Base-by-base conservation (phyloP, 2,329 filamentous ascomycete species). In the Monosporascus sp. region DNA sequence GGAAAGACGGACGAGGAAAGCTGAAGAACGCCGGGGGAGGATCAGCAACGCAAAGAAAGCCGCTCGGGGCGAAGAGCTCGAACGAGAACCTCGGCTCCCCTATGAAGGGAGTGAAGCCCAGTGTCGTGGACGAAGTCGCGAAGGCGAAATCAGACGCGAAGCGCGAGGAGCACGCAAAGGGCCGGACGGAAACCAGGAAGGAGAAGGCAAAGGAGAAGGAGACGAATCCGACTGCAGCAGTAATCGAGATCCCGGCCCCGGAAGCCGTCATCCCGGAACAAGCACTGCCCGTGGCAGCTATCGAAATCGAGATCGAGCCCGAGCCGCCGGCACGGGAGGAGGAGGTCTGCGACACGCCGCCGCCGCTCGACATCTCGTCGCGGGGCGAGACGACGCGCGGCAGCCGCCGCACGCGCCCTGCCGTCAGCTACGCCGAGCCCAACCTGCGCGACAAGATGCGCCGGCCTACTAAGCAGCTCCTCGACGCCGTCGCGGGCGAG, bases 371-470 rank as follows among this genome's bases (percentile, higher is more conserved):
- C 58, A 78, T 86, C 37, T 80, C 77, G 7, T 72, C 71, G 7
- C 76, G 70, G 37, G 77, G 79, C 49, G 80, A 87, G 60, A 79
- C 79, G 27, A 77, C 81, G 27, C 79, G 89, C 45, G 81, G 82
- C 22, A 87, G 85, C 60, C 77, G 89, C 59, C 81, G 89, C 58
- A 82, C 83, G 48, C 78, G 87, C 62, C 74, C 82, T 11, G 78
- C 84, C 49, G 81, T 94, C 56, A 93, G 88, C 73, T 94, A 94
- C 67, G 87, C 88, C 11, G 88, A 93, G 67, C 89, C 89, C 1
- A 93, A 88, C 63, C 75, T 94, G 43, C 80, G 87, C 57, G 87
- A 86, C 65, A 94, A 94, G 72, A 92, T 94, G 89, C 81, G 89
- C 54, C 81, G 89, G 54, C 88, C 89, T 22, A 88, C 86, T 1